These are phyloP conservation scores for Yamadazyma spencermartinsiae DNA, from an alignment of 1,139 yeast genomes.

Conservation along the genomic window DNA sequence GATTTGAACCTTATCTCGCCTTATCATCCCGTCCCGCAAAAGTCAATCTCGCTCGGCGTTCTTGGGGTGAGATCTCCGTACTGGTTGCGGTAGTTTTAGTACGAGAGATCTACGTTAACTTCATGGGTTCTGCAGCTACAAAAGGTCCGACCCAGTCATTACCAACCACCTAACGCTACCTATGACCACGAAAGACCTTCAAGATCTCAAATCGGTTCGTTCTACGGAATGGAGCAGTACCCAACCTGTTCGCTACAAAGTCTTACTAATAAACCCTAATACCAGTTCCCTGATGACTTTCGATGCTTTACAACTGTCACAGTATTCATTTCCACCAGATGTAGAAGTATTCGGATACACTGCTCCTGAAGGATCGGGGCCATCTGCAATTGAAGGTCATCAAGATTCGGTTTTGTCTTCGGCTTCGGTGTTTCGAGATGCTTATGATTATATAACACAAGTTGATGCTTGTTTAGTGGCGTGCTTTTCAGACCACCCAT, in stretches of 20 bases:
- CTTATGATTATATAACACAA: conserved; percentile 7
- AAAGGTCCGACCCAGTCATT: no score
- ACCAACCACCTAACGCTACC: no score
- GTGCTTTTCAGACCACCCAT: conserved; percentile 14
- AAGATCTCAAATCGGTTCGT: background rate
- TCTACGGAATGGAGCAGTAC: background rate
- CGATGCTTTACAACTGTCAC: conserved; percentile 10
- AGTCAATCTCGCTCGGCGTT: no score
- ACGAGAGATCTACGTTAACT: no score
- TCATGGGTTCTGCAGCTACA: no score
- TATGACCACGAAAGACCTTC: background rate
- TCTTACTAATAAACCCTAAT: conserved; percentile 12
- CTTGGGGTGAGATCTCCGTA: no score
- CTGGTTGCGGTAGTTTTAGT: no score
- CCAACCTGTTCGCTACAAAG: conserved; percentile 2
- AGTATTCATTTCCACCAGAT: conserved; percentile 8
- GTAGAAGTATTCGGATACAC: conserved; percentile 13
- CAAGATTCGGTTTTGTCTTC: conserved; percentile 11
- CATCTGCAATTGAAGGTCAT: conserved; percentile 13
- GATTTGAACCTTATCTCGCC: no score
- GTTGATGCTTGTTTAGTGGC: conserved; percentile 14
- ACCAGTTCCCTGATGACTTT: conserved; percentile 11
- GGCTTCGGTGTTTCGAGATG: conserved; percentile 10
- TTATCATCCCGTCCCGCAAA: no score
- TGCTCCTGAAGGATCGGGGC: conserved; percentile 9